A percentile compares a stretch with the other conserved stretches of the same genome.
phyloP scores from a whole-genome alignment of 768 basidiomycete genomes.

The Aureoboletus auriporus region DNA sequence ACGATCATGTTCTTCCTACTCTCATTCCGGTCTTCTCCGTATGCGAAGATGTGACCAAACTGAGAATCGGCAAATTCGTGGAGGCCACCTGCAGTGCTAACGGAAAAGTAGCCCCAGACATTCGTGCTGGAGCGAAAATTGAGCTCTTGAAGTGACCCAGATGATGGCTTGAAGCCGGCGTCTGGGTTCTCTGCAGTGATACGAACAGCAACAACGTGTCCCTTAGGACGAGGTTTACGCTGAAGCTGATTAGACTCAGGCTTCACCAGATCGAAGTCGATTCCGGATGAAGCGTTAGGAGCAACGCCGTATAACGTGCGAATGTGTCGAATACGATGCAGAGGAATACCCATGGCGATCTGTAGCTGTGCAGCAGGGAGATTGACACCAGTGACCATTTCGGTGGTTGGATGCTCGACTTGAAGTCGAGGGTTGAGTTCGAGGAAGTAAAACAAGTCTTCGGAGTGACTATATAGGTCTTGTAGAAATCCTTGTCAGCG shows the following conservation, averaged over 20 bases:
- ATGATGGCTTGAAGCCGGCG: conserved; percentile 98
- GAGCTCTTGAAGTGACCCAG: conserved; percentile 93
- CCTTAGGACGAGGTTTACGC: conserved; percentile 94
- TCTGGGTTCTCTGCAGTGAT: conserved; percentile 99
- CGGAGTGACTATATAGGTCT: conserved; percentile 94
- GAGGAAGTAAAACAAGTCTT: conserved; percentile 95
- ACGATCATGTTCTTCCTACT: conserved; percentile 99
- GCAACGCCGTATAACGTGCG: conserved; percentile 93
- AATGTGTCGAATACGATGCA: conserved; percentile 94
- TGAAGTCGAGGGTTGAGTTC: conserved; percentile 99
- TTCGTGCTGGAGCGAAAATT: conserved; percentile 99
- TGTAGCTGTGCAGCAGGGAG: conserved; percentile 96
- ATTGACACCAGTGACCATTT: conserved; percentile 99
- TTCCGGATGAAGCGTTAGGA: conserved; percentile 83
- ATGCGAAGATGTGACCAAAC: conserved; percentile 98
- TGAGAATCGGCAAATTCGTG: conserved; percentile 99
- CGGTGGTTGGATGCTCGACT: conserved; percentile 99
- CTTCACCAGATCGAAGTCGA: conserved; percentile 94
- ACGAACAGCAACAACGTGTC: conserved; percentile 97
- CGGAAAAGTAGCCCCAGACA: conserved; percentile 99
- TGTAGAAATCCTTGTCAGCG: conserved; percentile 2
- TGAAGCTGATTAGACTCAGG: conserved; percentile 86
- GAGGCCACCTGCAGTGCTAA: conserved; percentile 89
- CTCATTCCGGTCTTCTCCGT: conserved; percentile 93
- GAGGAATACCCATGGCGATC: conserved; percentile 95